Evolutionary conservation across 169 alveolate species (phyloP), one percentile per base, ranked within the genome.

Genomic region (Theileria luwenshuni): DNA sequence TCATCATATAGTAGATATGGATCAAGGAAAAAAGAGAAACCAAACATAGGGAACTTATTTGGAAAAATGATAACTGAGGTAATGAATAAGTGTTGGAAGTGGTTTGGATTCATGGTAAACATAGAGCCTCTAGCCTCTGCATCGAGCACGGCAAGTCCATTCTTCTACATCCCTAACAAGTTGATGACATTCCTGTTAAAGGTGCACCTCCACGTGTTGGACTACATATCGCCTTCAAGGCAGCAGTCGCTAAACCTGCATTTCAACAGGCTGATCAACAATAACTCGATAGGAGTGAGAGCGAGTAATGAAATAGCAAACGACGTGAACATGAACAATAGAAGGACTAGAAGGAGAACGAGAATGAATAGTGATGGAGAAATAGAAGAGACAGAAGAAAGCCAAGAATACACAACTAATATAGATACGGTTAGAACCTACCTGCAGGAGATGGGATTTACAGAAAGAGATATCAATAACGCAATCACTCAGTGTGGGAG

Each of bases 381-480:
- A 30, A n/a, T n/a, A n/a, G 32, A 28, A 19, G 56, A 35, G 15
- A n/a, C 47, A 49, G 33, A 49, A 15, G 69, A 47, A 17, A 48
- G 49, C 0, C 43, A 67, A 3, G 47, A 19, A 19, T 76, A 41
- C 62, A 30, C n/a, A 12, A 21, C 25, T 41, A 73, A 45, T 32
- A 8, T 72, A 33, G 83, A 71, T 10, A 61, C 67, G 52, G 72
- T 64, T n/a, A 54, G 87, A 19, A 10, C 70, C 25, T 30, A 67
- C 17, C 33, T 79, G 38, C 28, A 41, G 49, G 87, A 79, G 23
- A 79, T 79, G 87, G 87, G 87, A 0, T 79, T 79, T 54, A 61
- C 21, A 15, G 83, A 79, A 15, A 19, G 61, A 27, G 77, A 71
- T 0, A 71, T 79, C 7, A 28, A 25, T 25, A 56, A 75, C 21